phyloP scores from a whole-genome alignment of 371 early-diverging fungal genomes.

The Zychaea mexicana region DNA sequence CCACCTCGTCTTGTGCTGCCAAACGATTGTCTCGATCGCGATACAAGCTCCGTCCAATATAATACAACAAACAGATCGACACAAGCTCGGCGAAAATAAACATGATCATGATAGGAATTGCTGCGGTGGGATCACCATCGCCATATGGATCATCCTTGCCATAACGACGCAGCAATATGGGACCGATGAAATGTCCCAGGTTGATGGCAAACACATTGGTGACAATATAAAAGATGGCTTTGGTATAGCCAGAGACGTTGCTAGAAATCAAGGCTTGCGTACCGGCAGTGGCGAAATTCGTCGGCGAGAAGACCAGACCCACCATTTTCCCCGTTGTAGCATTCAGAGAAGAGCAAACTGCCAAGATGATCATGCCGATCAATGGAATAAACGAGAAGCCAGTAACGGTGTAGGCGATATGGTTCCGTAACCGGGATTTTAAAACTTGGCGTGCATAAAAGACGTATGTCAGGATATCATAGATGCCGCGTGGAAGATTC shows the following conservation, averaged over 20 bases:
- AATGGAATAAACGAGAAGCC: not conserved
- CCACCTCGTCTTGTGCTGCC: slow-evolving; percentile 3
- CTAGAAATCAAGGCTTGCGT: not conserved
- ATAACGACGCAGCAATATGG: not conserved
- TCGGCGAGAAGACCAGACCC: not conserved
- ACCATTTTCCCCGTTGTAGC: not conserved
- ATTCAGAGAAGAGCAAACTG: not conserved
- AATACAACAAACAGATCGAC: slow-evolving; percentile 16
- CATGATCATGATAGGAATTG: slow-evolving; percentile 3
- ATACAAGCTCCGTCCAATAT: slow-evolving; percentile 6
- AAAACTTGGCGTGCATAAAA: not conserved
- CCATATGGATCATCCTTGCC: too few relatives aligned
- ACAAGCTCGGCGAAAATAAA: slow-evolving; percentile 31
- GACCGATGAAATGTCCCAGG: not conserved
- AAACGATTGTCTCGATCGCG: not conserved
- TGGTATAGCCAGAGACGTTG: slow-evolving; percentile 2
- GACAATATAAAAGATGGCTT: not conserved
- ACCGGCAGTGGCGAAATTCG: not conserved
- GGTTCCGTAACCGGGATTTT: not conserved
- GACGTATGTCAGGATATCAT: not conserved
- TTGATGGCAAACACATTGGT: not conserved
- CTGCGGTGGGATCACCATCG: not conserved
- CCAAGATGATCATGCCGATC: not conserved
- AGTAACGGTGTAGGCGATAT: not conserved
- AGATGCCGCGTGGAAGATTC: slow-evolving; percentile 6